phyloP scores from a whole-genome alignment of 140 eudicot genomes.

The Ambrosia hybrid region DNA sequence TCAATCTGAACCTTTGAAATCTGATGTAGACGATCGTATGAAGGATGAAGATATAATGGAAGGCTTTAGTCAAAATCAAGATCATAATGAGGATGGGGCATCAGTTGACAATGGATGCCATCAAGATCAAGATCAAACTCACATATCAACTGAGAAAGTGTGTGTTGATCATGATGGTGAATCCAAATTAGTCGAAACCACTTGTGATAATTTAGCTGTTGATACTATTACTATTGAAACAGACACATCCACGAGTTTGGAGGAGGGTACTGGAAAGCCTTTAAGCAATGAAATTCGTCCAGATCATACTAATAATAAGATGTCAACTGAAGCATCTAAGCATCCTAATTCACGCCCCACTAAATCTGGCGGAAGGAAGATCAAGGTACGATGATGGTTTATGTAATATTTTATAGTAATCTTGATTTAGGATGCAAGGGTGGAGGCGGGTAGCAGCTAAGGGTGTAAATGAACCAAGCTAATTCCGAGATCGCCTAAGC shows the following conservation, averaged over 20 bases:
- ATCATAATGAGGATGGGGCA: slow-evolving; percentile 29
- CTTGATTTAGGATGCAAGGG: neutral
- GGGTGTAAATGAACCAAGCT: too few species aligned
- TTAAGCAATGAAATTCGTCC: slow-evolving; percentile 29
- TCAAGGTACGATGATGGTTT: slow-evolving; percentile 46
- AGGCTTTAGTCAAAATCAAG: slow-evolving; percentile 26
- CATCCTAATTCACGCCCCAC: slow-evolving; percentile 30
- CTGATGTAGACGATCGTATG: slow-evolving; percentile 31
- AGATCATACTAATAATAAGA: slow-evolving; percentile 21
- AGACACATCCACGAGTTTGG: slow-evolving; percentile 30
- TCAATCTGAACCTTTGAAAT: slow-evolving; percentile 39
- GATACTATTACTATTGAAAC: slow-evolving; percentile 8
- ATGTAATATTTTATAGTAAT: neutral
- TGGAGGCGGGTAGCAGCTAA: too few species aligned
- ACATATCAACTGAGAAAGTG: slow-evolving; percentile 43
- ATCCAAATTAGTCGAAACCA: slow-evolving; percentile 75
- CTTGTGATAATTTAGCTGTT: slow-evolving; percentile 39
- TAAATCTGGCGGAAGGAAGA: slow-evolving; percentile 55
- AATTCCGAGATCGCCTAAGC: too few species aligned
- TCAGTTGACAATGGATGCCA: slow-evolving; percentile 49
- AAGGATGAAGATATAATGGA: slow-evolving; percentile 27
- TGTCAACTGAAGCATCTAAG: slow-evolving; percentile 31
- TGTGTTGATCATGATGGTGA: slow-evolving; percentile 54
- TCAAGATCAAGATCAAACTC: slow-evolving; percentile 58
- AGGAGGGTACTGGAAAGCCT: slow-evolving; percentile 36